Conservation (phyloP, 495 filamentous ascomycete genomes). For the Penicillium macrosclerotiorum region DNA sequence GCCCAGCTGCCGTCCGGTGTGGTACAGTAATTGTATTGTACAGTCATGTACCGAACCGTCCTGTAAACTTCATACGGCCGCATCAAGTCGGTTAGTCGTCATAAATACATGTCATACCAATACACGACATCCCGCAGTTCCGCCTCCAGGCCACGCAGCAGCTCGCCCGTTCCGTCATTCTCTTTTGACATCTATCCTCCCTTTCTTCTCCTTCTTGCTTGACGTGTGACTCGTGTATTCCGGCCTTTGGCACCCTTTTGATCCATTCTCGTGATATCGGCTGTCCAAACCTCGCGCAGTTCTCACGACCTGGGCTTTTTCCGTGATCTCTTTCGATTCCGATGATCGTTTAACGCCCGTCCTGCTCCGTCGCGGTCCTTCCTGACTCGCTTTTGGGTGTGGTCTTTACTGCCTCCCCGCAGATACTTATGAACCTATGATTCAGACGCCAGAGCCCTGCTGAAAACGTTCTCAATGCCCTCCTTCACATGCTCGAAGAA, state of each 20-base stretch:
- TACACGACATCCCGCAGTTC: constrained; percentile 2
- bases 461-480: constrained; percentile 21
- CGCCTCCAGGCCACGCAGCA: constrained; percentile 25
- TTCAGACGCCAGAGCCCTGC: background rate
- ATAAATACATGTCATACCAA: constrained; percentile 8
- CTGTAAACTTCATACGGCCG: background rate
- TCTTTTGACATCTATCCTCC: constrained; percentile 10
- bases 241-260: too few species aligned
- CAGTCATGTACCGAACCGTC: background rate
- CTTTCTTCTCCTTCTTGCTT: constrained; percentile 16
- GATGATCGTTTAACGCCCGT: constrained; percentile 18
- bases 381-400: background rate
- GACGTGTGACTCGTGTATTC: too few species aligned
- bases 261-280: too few species aligned
- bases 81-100: background rate
- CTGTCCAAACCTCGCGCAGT: constrained; percentile 27
- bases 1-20: background rate
- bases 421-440: too few species aligned
- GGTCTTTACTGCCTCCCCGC: background rate
- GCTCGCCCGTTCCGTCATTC: constrained; percentile 2
- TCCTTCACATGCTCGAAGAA: constrained; percentile 14
- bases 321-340: constrained; percentile 1
- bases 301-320: constrained; percentile 16
- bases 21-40: background rate
- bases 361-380: constrained; percentile 17